Base-by-base conservation (phyloP, 108 stramenopile genomes). In the Nitzschia inconspicua region DNA sequence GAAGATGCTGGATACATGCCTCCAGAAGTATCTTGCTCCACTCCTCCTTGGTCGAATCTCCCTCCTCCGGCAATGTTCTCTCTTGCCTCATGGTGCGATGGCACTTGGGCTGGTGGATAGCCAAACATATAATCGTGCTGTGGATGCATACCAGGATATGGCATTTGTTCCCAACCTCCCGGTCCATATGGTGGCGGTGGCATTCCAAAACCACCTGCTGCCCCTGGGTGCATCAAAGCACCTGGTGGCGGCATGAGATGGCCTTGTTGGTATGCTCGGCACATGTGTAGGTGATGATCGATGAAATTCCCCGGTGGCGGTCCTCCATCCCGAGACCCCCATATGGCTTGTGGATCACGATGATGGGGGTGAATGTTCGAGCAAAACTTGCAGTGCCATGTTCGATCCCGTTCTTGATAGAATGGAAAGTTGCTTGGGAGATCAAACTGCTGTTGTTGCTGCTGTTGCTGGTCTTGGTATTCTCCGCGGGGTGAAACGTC, bases 301-400 rank as follows among this genome's bases (percentile, higher is more conserved):
- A 84, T 65, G 24, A 80, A 84, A 11, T 57, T 41, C 14, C 60
- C 58, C 4, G 73, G 73, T 3, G 83, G 83, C n/a, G 76, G 79
- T 9, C 48, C 47, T 31, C 67, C 58, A 26, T 26, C 47, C 0
- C 72, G 43, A 20, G 75, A 20, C 11, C 65, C 59, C 83, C 83
- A 84, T 28, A 61, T 49, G 10, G 46, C 61, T 40, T 75, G 69
- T 26, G 59, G 62, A 20, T 78, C 79, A 22, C 83, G 64, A 44
- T 65, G 69, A 6, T 59, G 57, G 31, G 65, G 70, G 20, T 53
- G 79, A 49, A 80, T 43, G 43, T 78, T 53, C 13, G 39, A 57
- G 64, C 83, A 84, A 42, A 65, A 80, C 49, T 66, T 62, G 51
- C 83, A 84, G 13, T 65, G 59, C 79, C 79, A 80, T 18, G 71